Conservation (phyloP, 2,329 filamentous ascomycete genomes). For the Passalora sequoiae region DNA sequence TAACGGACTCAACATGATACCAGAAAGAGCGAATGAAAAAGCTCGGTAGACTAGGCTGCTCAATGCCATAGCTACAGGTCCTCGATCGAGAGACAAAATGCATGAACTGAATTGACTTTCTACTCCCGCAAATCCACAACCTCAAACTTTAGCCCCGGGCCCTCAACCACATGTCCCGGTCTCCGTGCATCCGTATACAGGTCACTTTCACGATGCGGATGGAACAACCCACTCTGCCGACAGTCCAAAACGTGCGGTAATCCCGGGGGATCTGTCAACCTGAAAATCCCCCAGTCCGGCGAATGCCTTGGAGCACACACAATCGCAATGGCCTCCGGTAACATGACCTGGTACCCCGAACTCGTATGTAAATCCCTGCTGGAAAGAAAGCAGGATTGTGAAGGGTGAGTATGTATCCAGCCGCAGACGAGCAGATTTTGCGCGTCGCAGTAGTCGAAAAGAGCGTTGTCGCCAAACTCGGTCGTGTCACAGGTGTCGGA, state of each 20-base stretch:
- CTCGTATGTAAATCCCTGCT: constrained; percentile 91
- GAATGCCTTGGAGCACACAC: constrained; percentile 83
- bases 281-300: constrained; percentile 81
- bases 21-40: too few relatives aligned
- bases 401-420: constrained; percentile 98
- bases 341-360: constrained; percentile 89
- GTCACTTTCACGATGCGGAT: constrained; percentile 65
- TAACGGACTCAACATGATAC: background rate
- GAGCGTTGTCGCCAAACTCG: constrained; percentile 62
- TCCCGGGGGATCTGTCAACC: constrained; percentile 87
- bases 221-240: constrained; percentile 73
- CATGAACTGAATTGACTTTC: background rate
- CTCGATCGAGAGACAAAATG: background rate
- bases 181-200: constrained; percentile 69
- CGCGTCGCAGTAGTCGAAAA: constrained; percentile 84
- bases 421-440: constrained; percentile 81
- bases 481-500: constrained; percentile 92
- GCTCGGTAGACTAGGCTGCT: background rate
- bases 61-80: background rate
- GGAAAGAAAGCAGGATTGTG: constrained; percentile 97
- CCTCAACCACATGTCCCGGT: constrained; percentile 55
- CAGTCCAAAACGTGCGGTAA: constrained; percentile 80
- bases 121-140: constrained; percentile 57
- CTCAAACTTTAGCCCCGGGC: constrained; percentile 55
- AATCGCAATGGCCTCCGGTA: constrained; percentile 92